phyloP scores from a whole-genome alignment of 306 rosid species.

The Abrus pulchellus region DNA sequence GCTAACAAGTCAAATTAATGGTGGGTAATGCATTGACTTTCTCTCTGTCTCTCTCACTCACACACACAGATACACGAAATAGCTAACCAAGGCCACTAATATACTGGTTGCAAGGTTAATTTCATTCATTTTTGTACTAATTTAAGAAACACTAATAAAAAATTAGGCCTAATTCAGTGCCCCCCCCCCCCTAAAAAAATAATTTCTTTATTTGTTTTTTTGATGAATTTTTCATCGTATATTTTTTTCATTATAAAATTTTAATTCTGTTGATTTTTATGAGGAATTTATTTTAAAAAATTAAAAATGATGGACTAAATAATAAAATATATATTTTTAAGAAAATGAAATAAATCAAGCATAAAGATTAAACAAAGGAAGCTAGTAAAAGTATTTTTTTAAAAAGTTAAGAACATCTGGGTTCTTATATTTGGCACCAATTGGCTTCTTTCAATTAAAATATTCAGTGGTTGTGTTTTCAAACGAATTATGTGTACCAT shows the following conservation, averaged over 20 bases:
- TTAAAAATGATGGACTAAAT: no score
- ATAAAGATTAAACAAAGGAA: not conserved
- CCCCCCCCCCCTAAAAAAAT: no score
- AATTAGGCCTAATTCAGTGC: not conserved
- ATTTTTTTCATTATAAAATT: no score
- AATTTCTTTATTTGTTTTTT: no score
- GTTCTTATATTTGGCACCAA: not conserved
- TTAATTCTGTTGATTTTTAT: no score
- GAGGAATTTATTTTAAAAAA: no score
- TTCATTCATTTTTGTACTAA: not conserved
- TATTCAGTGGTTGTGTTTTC: slow-evolving; percentile 38
- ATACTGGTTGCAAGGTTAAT: not conserved
- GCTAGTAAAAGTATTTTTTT: not conserved
- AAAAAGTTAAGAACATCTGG: slow-evolving; percentile 5
- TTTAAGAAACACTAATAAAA: not conserved
- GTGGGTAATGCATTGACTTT: not conserved
- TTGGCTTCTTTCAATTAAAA: slow-evolving; percentile 26
- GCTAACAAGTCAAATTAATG: slow-evolving; percentile 38
- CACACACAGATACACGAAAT: slow-evolving; percentile 7
- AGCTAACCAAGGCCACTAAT: not conserved
- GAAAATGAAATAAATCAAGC: no score
- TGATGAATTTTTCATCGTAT: no score
- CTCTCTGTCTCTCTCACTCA: slow-evolving; percentile 1
- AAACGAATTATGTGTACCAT: slow-evolving; percentile 38
- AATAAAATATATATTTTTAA: no score